Evolutionary conservation across 805 yeast genomes (phyloP), one percentile per base, ranked within the genome.

Genomic region (Saitoella complicata): DNA sequence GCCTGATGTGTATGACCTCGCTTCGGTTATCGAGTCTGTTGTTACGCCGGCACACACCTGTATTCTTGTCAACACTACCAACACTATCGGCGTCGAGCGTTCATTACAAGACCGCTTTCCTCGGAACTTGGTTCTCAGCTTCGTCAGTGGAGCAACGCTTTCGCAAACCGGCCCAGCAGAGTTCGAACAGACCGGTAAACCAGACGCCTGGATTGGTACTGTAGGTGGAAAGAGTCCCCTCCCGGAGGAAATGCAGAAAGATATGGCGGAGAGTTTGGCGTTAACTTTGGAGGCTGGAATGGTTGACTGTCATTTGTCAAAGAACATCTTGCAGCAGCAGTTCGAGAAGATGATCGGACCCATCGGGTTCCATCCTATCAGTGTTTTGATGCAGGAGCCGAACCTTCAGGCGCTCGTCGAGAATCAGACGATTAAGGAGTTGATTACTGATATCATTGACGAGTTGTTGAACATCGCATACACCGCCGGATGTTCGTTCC

Each of bases 51-150:
- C 59, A 36, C 58, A 60, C 35, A 69, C 79, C 5, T 60, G 73
- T 9, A 61, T 78, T 38, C 69, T 79, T 1, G 64, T 80, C 45
- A 61, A 79, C 44, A 51, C 54, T 12, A 42, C 50, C 36, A 36
- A 77, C 55, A 86, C 84, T 0, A 64, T 78, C 47, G 82, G 75
- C 45, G 67, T 74, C 43, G 83, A 76, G 46, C 64, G 66, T 49
- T 77, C 78, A 9, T 63, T 77, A 12, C 61, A 72, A 44, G 59
- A 56, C n/a, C 64, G 63, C 10, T 78, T 64, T 53, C 81, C 80
- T 1, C 56, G 62, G 10, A 67, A 65, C 45, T 64, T 70, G 3
- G 66, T 73, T 2, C 55, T 79, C 4, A 77, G 83, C 0, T 83
- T 84, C 6, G 75, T 78, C 36, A 71, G 79, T 36, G 67, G 40